These are phyloP conservation scores for Phytophthora aleatoria DNA, from an alignment of 352 stramenopile species.

Conservation along the genomic window DNA sequence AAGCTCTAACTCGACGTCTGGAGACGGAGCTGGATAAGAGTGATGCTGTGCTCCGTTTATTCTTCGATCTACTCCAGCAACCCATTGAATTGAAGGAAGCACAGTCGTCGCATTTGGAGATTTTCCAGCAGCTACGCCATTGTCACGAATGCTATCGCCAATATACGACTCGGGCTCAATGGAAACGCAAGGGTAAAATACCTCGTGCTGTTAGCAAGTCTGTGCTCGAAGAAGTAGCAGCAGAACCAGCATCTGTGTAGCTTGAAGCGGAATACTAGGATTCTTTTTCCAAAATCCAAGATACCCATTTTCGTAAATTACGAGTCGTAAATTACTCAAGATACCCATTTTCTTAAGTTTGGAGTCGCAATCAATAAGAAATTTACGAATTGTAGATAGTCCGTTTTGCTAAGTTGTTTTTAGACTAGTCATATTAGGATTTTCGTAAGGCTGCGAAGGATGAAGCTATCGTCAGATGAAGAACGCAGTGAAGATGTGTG, in stretches of 20 bases:
- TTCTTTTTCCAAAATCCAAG: no score
- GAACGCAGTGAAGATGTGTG: slow-evolving; percentile 12
- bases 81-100: not conserved
- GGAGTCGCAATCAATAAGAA: no score
- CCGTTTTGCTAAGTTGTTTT: no score
- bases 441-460: not conserved
- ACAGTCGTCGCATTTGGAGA: not conserved
- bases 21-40: slow-evolving; percentile 54
- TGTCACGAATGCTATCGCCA: slow-evolving; percentile 62
- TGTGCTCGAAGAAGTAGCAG: slow-evolving; percentile 1
- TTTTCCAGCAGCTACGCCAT: slow-evolving; percentile 49
- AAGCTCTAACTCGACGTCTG: slow-evolving; percentile 32
- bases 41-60: slow-evolving; percentile 42
- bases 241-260: slow-evolving; percentile 4
- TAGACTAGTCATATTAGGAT: not conserved
- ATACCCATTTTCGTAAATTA: not conserved
- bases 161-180: slow-evolving; percentile 49
- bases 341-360: no score
- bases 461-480: slow-evolving; percentile 10
- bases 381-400: no score
- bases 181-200: slow-evolving; percentile 28
- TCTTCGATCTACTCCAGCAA: slow-evolving; percentile 42
- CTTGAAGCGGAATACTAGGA: no score
- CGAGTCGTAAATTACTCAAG: no score
- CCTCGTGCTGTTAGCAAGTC: slow-evolving; percentile 11